phyloP scores from a whole-genome alignment of 768 basidiomycete genomes.

The Boletus speciosus region DNA sequence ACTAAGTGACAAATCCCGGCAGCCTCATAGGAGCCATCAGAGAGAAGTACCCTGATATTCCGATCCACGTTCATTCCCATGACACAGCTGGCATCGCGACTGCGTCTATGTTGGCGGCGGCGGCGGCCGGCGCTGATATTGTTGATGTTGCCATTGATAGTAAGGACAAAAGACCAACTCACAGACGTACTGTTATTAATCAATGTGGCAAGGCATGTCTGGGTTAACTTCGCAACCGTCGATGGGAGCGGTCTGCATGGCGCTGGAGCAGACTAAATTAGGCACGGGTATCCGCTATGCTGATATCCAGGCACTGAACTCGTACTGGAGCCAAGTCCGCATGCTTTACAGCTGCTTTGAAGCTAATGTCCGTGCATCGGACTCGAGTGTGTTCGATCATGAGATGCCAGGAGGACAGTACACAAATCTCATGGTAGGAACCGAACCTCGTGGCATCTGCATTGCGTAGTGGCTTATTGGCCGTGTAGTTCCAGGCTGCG shows the following conservation, averaged over 20 bases:
- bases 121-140: constrained; percentile 96
- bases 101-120: constrained; percentile 95
- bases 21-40: constrained; percentile 94
- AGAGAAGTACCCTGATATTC: constrained; percentile 93
- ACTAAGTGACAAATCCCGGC: constrained; percentile 4
- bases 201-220: constrained; percentile 74
- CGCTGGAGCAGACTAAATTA: constrained; percentile 88
- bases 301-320: constrained; percentile 95
- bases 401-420: constrained; percentile 99
- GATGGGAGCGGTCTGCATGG: constrained; percentile 96
- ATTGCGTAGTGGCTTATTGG: constrained; percentile 19
- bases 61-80: constrained; percentile 99
- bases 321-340: constrained; percentile 98
- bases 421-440: constrained; percentile 85
- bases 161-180: constrained; percentile 37
- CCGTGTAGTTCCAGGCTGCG: constrained; percentile 88
- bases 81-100: constrained; percentile 98
- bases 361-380: constrained; percentile 94
- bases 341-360: constrained; percentile 96
- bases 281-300: constrained; percentile 97
- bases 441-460: constrained; percentile 8
- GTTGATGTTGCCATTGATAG: constrained; percentile 99
- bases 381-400: constrained; percentile 97
- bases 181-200: constrained; percentile 9
- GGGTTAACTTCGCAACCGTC: constrained; percentile 97